A percentile compares a stretch with the other conserved stretches of the same genome.
Evolutionary conservation across 257 asterid genomes (phyloP).

Genomic region (Gentiana dahurica): DNA sequence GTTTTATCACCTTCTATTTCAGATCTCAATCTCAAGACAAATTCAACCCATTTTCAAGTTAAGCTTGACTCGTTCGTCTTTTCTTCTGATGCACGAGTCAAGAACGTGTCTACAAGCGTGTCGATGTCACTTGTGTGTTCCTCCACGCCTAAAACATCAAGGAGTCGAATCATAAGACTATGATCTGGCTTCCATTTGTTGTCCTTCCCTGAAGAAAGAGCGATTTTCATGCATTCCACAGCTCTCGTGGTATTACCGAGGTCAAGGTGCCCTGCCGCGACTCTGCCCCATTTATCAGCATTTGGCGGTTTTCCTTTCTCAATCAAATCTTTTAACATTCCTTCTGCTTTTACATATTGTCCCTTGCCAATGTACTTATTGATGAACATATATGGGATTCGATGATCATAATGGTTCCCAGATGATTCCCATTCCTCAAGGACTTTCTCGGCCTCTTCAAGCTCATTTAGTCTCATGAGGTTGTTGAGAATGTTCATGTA

Average conservation of each 20-base stretch:
- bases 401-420: constrained; percentile 52
- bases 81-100: constrained; percentile 16
- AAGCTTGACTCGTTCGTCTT: constrained; percentile 15
- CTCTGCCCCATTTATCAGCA: constrained; percentile 42
- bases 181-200: constrained; percentile 28
- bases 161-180: constrained; percentile 19
- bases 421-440: constrained; percentile 72
- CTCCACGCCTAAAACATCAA: constrained; percentile 34
- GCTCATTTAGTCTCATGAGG: constrained; percentile 52
- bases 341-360: constrained; percentile 48
- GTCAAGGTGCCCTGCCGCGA: constrained; percentile 53
- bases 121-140: constrained; percentile 27
- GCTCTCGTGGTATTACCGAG: constrained; percentile 37
- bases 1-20: too few species aligned
- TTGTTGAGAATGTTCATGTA: constrained; percentile 53
- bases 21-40: too few species aligned
- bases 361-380: constrained; percentile 40
- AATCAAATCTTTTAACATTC: constrained; percentile 32
- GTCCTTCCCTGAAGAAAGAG: constrained; percentile 24
- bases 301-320: constrained; percentile 26
- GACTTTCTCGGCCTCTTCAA: constrained; percentile 53
- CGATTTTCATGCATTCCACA: constrained; percentile 35
- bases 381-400: constrained; percentile 45
- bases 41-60: too few species aligned
- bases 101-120: constrained; percentile 25